These are phyloP conservation scores for Amanita inopinata DNA, from an alignment of 768 basidiomycete species.

Conservation along the genomic window DNA sequence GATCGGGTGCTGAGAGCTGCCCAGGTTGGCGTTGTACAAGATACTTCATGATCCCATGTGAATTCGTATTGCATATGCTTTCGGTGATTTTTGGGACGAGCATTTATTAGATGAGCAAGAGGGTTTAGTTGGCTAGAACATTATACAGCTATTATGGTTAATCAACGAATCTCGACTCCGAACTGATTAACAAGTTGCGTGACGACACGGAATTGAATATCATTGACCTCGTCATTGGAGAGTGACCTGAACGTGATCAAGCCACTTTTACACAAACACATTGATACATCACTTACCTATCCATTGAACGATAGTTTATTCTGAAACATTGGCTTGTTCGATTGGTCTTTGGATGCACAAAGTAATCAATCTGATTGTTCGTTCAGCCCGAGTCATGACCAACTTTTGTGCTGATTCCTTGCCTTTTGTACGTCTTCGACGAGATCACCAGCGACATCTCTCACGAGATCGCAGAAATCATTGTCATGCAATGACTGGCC, in stretches of 20 bases:
- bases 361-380: conserved; percentile 71
- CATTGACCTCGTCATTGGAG: conserved; percentile 83
- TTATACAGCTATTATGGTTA: conserved; percentile 12
- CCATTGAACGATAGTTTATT: conserved; percentile 95
- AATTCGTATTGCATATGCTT: background rate
- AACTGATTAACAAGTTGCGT: conserved; percentile 48
- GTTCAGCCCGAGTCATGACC: conserved; percentile 7
- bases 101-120: conserved; percentile 14
- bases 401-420: conserved; percentile 15
- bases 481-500: conserved; percentile 72
- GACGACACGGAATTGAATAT: conserved; percentile 57
- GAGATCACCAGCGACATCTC: conserved; percentile 87
- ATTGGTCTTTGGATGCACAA: conserved; percentile 80
- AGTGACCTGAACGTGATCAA: conserved; percentile 46
- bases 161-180: conserved; percentile 80
- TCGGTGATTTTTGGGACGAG: background rate
- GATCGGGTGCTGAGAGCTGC: conserved; percentile 88
- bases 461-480: conserved; percentile 91
- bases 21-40: conserved; percentile 92
- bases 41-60: conserved; percentile 28
- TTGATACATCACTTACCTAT: conserved; percentile 43
- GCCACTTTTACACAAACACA: conserved; percentile 2
- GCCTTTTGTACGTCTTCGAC: conserved; percentile 88
- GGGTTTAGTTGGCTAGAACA: conserved; percentile 15
- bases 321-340: conserved; percentile 79